Evolutionary conservation across 2,329 filamentous ascomycete species (phyloP), one percentile per base, ranked within the genome.

Genomic region (Pseudocercospora fijiensis): DNA sequence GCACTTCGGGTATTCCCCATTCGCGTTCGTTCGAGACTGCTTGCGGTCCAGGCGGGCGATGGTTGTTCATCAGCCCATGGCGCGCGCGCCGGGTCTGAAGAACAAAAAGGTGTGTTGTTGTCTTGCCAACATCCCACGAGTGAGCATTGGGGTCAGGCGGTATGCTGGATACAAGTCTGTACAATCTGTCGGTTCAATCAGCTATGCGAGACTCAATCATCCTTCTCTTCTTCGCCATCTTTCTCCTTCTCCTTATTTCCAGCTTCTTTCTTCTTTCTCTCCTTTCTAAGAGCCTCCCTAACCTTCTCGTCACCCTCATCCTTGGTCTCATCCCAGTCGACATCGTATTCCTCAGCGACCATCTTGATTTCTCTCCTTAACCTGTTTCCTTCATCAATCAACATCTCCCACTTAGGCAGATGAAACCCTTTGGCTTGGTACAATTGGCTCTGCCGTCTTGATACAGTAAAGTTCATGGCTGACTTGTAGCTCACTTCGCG

Each of bases 401-500:
- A 73, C 3, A 82, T 80, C 71, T 96, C 90, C 93, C 93, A 97
- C 65, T 85, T 85, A 37, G 83, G 81, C 22, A 90, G 75, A 72
- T 96, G 88, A 69, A 97, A 91, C 0, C 91, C 91, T 10, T 87
- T 86, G 49, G 83, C 80, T 69, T 90, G 83, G 75, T 97, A 96
- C 10, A 96, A 80, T 58, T 88, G 86, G 60, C 85, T 84, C 77
- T 96, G 92, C 4, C 92, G 85, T 37, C 87, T 84, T 41, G 86
- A 91, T 41, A 96, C 90, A 6, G 93, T 96, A 60, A 96, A 84
- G 75, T 96, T 93, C 79, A 96, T 87, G 27, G 93, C 92, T 2
- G 89, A 89, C 69, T 90, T 88, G 80, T 96, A 96, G 68, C 87
- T 66, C 51, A 96, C 88, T 77, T 96, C 92, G 20, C 90, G 86